Evolutionary conservation across 2,329 filamentous ascomycete genomes (phyloP).

Genomic region (Aulographum hederae): DNA sequence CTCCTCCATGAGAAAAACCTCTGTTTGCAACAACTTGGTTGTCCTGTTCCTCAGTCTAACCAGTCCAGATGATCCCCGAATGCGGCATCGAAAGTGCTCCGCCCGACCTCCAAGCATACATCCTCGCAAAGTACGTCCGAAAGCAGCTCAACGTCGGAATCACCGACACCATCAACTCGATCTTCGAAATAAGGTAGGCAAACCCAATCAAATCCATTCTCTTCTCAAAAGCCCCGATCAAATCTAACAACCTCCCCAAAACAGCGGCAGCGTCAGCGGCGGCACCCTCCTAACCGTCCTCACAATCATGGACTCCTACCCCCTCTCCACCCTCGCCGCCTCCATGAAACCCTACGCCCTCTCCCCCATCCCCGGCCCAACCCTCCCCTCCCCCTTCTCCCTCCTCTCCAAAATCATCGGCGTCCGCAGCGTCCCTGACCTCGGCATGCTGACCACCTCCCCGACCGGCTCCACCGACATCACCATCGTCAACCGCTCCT

Average conservation of each 20-base stretch:
- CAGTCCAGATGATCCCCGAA: slow-evolving; percentile 34
- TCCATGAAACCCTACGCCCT: slow-evolving; percentile 32
- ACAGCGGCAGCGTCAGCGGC: no score
- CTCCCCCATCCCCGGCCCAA: slow-evolving; percentile 23
- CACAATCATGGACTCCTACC: slow-evolving; percentile 30
- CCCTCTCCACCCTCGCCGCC: slow-evolving; percentile 26
- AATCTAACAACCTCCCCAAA: neutral
- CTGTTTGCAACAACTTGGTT: no score
- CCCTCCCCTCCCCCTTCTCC: slow-evolving; percentile 11
- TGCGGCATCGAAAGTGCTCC: slow-evolving; percentile 44
- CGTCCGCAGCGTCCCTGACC: slow-evolving; percentile 32
- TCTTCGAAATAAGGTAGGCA: slow-evolving; percentile 31
- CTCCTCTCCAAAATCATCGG: slow-evolving; percentile 28
- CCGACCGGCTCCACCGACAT: slow-evolving; percentile 33
- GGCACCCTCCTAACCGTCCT: slow-evolving; percentile 49
- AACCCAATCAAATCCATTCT: no score
- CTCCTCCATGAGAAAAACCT: no score
- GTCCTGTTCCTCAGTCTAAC: no score
- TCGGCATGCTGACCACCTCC: slow-evolving; percentile 39
- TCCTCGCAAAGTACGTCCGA: slow-evolving; percentile 32
- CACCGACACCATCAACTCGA: slow-evolving; percentile 30
- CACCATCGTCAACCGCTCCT: slow-evolving; percentile 40
- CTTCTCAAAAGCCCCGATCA: no score
- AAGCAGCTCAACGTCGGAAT: slow-evolving; percentile 31
- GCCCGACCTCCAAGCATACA: slow-evolving; percentile 36